phyloP scores from a whole-genome alignment of 139 green algal species.

The Klebsormidium nitens region DNA sequence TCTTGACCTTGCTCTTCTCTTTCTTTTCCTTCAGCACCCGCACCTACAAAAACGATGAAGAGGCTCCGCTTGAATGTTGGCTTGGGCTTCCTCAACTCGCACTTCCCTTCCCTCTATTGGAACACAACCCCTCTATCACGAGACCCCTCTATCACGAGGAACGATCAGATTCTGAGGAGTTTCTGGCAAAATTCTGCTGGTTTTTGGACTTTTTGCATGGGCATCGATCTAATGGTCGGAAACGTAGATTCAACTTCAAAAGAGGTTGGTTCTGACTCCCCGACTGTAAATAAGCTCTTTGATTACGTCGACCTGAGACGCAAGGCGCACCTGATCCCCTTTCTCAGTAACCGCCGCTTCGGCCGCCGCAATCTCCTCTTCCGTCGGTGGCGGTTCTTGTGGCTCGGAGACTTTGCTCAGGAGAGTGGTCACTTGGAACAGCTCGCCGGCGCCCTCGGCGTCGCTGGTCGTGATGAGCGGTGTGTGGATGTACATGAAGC shows the following conservation, averaged over 20 bases:
- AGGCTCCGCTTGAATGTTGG: too few species aligned
- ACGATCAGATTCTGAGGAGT: too few species aligned
- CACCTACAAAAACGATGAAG: background rate
- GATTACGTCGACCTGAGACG: conserved; percentile 13
- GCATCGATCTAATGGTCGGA: too few species aligned
- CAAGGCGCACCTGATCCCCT: conserved; percentile 43
- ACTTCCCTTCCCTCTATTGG: too few species aligned
- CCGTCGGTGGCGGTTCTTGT: conserved; percentile 10
- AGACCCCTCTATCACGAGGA: too few species aligned
- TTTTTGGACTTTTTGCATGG: too few species aligned
- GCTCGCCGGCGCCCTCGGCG: conserved; percentile 96
- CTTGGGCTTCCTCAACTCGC: too few species aligned
- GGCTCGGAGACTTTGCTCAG: conserved; percentile 47
- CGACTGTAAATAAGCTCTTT: too few species aligned
- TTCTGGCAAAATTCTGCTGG: too few species aligned
- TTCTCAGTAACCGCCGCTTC: conserved; percentile 32
- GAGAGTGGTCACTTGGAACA: conserved; percentile 91
- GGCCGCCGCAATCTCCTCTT: conserved; percentile 51
- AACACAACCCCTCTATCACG: too few species aligned
- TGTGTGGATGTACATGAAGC: conserved; percentile 97
- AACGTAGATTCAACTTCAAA: too few species aligned
- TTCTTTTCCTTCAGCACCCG: conserved; percentile 12
- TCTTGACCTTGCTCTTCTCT: conserved; percentile 40
- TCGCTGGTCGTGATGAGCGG: conserved; percentile 92
- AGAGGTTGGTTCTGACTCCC: too few species aligned